Conservation (phyloP, 768 basidiomycete species). For the Xerocomellus dryophilus region DNA sequence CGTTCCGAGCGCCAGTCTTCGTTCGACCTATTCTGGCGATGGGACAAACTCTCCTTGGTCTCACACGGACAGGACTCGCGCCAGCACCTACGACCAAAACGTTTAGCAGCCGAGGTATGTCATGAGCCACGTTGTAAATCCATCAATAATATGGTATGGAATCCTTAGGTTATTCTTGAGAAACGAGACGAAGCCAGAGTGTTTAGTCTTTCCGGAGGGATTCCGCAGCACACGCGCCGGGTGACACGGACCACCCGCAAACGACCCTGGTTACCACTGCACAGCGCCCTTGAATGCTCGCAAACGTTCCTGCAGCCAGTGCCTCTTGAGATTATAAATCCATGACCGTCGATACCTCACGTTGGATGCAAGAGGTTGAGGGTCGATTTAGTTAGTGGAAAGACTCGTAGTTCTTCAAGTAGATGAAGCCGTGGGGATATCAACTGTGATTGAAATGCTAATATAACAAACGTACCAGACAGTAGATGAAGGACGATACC, state of each 20-base stretch:
- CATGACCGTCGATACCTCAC: not conserved
- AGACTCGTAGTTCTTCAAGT: not conserved
- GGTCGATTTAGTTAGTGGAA: not conserved
- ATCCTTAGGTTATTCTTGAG: not conserved
- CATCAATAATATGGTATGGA: not conserved
- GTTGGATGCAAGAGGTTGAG: not conserved
- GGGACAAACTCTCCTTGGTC: constrained; percentile 28
- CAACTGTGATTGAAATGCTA: not conserved
- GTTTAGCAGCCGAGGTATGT: constrained; percentile 10
- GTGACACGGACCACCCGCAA: too few relatives aligned
- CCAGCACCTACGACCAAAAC: not conserved
- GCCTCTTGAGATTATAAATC: not conserved
- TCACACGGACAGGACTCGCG: not conserved
- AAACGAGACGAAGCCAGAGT: not conserved
- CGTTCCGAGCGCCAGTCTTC: constrained; percentile 30
- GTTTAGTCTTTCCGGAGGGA: not conserved
- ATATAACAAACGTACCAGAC: constrained; percentile 12
- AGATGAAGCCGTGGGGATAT: not conserved
- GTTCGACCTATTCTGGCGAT: constrained; percentile 40
- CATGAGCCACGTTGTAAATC: not conserved
- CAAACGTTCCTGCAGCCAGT: not conserved
- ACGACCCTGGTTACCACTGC: too few relatives aligned
- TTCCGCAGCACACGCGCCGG: not conserved
- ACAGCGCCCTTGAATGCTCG: not conserved
- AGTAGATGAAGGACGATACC: not conserved